These are phyloP conservation scores for Trichoderma atrobrunneum DNA, from an alignment of 2,329 filamentous ascomycete species.

Conservation along the genomic window DNA sequence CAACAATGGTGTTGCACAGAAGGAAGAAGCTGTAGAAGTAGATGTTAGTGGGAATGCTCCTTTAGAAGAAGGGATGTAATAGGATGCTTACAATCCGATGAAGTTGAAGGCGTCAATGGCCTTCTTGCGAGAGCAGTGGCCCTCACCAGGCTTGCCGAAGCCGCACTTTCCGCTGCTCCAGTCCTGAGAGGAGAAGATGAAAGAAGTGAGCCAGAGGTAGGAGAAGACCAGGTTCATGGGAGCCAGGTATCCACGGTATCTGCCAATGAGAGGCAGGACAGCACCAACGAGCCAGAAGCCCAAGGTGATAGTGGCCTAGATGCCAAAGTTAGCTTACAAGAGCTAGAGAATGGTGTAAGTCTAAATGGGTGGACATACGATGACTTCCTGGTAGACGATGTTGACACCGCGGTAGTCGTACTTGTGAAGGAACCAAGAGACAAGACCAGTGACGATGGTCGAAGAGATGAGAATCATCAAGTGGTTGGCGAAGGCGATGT, in stretches of 20 bases:
- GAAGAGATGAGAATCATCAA: conserved; percentile 26
- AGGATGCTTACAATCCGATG: conserved; percentile 26
- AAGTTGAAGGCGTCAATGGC: conserved; percentile 27
- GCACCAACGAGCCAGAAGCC: conserved; percentile 24
- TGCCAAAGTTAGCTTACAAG: neutral
- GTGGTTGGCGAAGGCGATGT: conserved; percentile 23
- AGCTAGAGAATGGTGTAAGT: neutral
- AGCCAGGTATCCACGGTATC: conserved; percentile 25
- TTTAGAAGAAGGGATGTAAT: too few relatives aligned
- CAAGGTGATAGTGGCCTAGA: conserved; percentile 26
- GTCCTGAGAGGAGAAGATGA: conserved; percentile 28
- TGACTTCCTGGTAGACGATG: conserved; percentile 27
- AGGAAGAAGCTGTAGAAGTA: conserved; percentile 22
- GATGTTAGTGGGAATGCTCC: neutral
- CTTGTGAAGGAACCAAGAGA: conserved; percentile 25
- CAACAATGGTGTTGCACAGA: conserved; percentile 22
- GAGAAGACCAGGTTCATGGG: conserved; percentile 26
- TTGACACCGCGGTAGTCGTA: conserved; percentile 20
- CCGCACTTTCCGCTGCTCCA: conserved; percentile 23
- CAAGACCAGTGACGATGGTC: conserved; percentile 26
- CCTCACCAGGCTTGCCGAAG: neutral
- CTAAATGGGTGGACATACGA: conserved; percentile 21
- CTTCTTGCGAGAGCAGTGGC: conserved; percentile 24
- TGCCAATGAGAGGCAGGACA: conserved; percentile 22
- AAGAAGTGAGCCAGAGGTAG: conserved; percentile 30